Evolutionary conservation across 768 basidiomycete genomes (phyloP).

Genomic region (Jaapia argillacea): DNA sequence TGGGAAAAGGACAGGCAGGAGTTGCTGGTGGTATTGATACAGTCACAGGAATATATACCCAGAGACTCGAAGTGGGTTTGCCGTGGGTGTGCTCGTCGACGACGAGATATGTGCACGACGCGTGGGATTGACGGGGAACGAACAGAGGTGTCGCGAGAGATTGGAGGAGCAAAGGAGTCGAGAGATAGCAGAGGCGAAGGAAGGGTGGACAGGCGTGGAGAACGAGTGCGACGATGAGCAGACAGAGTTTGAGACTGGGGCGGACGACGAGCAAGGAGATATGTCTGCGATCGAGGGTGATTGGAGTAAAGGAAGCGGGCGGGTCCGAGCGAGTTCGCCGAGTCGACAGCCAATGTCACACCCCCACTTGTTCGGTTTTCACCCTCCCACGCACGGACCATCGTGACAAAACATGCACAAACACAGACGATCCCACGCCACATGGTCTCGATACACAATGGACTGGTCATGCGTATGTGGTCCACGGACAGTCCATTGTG

Average conservation of each 20-base stretch:
- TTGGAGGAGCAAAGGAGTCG: too few species aligned
- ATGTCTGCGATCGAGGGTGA: slow-evolving; percentile 38
- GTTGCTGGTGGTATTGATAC: slow-evolving; percentile 28
- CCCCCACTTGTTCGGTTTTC: slow-evolving; percentile 19
- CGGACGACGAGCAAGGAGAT: slow-evolving; percentile 27
- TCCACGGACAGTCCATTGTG: not conserved
- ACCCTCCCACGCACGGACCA: slow-evolving; percentile 35
- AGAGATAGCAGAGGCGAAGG: slow-evolving; percentile 17
- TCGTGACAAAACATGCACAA: slow-evolving; percentile 4
- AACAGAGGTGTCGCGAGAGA: too few species aligned
- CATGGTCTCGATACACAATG: not conserved
- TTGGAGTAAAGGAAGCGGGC: slow-evolving; percentile 34
- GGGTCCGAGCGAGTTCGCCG: slow-evolving; percentile 31
- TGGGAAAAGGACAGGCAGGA: slow-evolving; percentile 44
- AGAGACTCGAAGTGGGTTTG: not conserved
- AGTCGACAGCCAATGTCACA: slow-evolving; percentile 29
- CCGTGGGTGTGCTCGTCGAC: not conserved
- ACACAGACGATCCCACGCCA: not conserved
- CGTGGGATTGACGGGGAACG: slow-evolving; percentile 14
- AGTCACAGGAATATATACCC: slow-evolving; percentile 10
- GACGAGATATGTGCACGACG: slow-evolving; percentile 17
- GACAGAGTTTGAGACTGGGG: slow-evolving; percentile 21
- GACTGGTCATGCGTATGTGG: not conserved
- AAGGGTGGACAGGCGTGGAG: slow-evolving; percentile 11
- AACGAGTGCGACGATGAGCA: slow-evolving; percentile 16